These are phyloP conservation scores for Didymella keratinophila DNA, from an alignment of 2,329 filamentous ascomycete species.

Conservation along the genomic window DNA sequence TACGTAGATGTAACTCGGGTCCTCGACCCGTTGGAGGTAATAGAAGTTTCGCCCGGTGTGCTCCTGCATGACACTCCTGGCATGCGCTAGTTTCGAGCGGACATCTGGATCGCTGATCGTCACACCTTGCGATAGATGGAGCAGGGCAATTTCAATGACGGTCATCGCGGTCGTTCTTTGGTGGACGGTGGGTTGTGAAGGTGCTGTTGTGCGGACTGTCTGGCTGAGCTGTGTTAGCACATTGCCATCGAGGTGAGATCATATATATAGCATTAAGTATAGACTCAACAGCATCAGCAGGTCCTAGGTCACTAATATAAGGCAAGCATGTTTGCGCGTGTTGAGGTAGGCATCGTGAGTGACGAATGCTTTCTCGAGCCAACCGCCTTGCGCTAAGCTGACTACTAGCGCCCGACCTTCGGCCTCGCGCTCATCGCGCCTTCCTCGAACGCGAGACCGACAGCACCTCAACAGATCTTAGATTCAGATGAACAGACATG, in stretches of 20 bases:
- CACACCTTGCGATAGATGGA: constrained; percentile 46
- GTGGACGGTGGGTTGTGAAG: not conserved
- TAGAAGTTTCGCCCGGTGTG: constrained; percentile 50
- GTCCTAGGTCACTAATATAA: not conserved
- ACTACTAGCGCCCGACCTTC: not conserved
- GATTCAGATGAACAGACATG: not conserved
- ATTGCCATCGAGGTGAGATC: not conserved
- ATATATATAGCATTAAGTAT: not conserved
- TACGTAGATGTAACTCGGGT: constrained; percentile 54
- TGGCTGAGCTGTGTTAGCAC: not conserved
- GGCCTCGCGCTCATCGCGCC: not conserved
- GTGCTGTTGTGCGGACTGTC: not conserved
- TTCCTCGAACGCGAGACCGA: not conserved
- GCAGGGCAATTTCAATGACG: constrained; percentile 57
- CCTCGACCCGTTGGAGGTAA: constrained; percentile 55
- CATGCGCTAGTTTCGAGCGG: constrained; percentile 45
- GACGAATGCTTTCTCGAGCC: not conserved
- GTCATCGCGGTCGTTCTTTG: constrained; percentile 37
- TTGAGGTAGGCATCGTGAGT: not conserved
- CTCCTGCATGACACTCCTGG: constrained; percentile 49
- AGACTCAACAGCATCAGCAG: not conserved
- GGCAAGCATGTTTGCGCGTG: constrained; percentile 16
- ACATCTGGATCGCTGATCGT: constrained; percentile 32
- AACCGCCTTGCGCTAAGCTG: not conserved
- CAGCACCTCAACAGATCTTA: not conserved